Base-by-base conservation (phyloP, 2,329 filamentous ascomycete species). In the Epichloe coenophiala region DNA sequence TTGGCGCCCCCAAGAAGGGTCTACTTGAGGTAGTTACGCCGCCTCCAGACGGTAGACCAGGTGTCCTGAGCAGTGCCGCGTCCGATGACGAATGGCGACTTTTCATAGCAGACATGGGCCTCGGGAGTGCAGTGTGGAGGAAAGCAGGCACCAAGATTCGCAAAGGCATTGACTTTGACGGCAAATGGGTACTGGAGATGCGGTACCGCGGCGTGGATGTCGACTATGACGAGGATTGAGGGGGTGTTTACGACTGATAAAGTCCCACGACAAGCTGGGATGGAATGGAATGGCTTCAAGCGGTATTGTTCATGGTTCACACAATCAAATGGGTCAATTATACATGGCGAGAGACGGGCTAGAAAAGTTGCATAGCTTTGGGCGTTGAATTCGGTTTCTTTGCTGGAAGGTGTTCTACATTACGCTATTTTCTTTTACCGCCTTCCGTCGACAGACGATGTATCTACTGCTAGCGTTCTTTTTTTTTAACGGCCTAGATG, bases 1-100 rank as follows among this genome's bases (percentile, higher is more conserved):
- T 97, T 49, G 91, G 88, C 1, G 89, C 88, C 2, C 91, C 93
- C 0, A 89, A 95, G 62, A 82, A 81, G 3, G 93, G 93, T 0
- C 70, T 97, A 2, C 68, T 96, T 6, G 86, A 87, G 59, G 87
- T 86, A 0, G 74, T 95, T 56, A 76, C 80, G 21, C 76, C 76
- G 5, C 63, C 63, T 0, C 61, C 66, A 9, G 72, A 72, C 13
- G 68, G 68, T 21, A 64, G 66, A 21, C 63, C 56, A 44, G 63
- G 52, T 49, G 60, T 54, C 49, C 58, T 53, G 47, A 58, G 59
- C 45, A 61, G 60, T 44, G 60, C 61, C 6, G 58, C 64, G 47
- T 62, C 71, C 56, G 75, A 77, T 31, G 76, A 79, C 19, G 74
- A 80, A 52, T 95, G 90, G 89, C 80, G 84, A 49, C 71, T 97